phyloP scores from a whole-genome alignment of 768 basidiomycete genomes.

The Phaeotremella fagi region DNA sequence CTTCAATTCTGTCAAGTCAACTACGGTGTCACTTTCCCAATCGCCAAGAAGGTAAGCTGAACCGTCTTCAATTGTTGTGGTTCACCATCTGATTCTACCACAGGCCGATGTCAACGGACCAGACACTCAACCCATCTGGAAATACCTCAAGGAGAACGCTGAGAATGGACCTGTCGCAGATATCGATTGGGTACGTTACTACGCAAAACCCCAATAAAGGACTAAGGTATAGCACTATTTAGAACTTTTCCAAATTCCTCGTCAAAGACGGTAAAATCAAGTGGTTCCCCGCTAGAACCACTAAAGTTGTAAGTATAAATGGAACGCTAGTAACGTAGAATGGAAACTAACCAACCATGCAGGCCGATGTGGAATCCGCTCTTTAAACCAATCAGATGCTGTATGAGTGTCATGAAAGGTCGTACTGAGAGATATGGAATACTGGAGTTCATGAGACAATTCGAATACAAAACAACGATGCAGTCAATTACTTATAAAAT shows the following conservation, averaged over 20 bases:
- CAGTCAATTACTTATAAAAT: no score
- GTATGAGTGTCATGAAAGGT: background rate
- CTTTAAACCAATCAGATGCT: background rate
- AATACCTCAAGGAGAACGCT: conserved; percentile 42
- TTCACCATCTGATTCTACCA: background rate
- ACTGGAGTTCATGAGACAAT: no score
- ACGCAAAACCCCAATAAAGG: background rate
- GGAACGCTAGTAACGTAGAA: no score
- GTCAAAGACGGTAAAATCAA: conserved; percentile 45
- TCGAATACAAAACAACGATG: no score
- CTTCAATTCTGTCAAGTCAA: conserved; percentile 46
- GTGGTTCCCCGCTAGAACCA: conserved; percentile 43
- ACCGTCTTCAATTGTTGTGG: background rate
- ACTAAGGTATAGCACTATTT: background rate
- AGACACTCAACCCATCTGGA: conserved; percentile 47
- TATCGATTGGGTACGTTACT: conserved; percentile 43
- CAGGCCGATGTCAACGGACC: conserved; percentile 48
- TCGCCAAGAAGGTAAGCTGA: conserved; percentile 43
- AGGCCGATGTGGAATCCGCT: conserved; percentile 24
- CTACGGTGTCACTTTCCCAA: conserved; percentile 49
- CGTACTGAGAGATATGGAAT: no score
- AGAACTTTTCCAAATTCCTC: conserved; percentile 47
- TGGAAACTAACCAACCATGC: no score
- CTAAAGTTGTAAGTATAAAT: conserved; percentile 41
- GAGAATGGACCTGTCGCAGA: conserved; percentile 37